Evolutionary conservation across 2,329 filamentous ascomycete species (phyloP).

Genomic region (Colletotrichum chlorophyti): DNA sequence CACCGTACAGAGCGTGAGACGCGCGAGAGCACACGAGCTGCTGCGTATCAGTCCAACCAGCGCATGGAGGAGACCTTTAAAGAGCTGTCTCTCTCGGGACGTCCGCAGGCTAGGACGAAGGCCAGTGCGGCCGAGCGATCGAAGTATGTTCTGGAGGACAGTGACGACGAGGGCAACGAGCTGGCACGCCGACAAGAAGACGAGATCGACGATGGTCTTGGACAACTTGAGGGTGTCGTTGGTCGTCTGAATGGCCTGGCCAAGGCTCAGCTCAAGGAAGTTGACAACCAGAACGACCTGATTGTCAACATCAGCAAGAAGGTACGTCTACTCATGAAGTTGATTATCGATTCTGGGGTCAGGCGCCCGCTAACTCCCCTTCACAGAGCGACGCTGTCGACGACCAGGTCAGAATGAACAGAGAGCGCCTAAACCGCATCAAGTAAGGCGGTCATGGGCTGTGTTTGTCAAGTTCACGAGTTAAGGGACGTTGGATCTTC

Average conservation of each 20-base stretch:
- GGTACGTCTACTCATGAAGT: constrained; percentile 55
- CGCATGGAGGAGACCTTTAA: constrained; percentile 60
- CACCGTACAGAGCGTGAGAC: constrained; percentile 70
- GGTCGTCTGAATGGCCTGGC: constrained; percentile 76
- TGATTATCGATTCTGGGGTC: not conserved
- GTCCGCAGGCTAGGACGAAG: constrained; percentile 21
- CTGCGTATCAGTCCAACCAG: constrained; percentile 57
- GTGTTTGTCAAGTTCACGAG: too few species aligned
- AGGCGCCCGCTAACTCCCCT: constrained; percentile 38
- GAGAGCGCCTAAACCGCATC: constrained; percentile 72
- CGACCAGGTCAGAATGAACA: constrained; percentile 81
- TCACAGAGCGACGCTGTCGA: constrained; percentile 80
- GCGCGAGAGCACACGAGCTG: constrained; percentile 66
- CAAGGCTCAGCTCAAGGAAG: constrained; percentile 75
- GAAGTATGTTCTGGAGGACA: constrained; percentile 82
- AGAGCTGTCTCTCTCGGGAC: constrained; percentile 38
- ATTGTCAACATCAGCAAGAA: constrained; percentile 81
- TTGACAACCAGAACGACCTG: constrained; percentile 76
- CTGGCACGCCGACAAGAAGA: constrained; percentile 42
- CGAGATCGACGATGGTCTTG: constrained; percentile 64
- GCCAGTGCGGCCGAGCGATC: constrained; percentile 9
- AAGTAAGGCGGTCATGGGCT: constrained; percentile 35
- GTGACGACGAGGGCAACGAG: constrained; percentile 63
- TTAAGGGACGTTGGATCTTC: too few species aligned
- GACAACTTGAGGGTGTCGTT: constrained; percentile 74